Base-by-base conservation (phyloP, 2,329 filamentous ascomycete species). In the Stachybotrys chartarum region DNA sequence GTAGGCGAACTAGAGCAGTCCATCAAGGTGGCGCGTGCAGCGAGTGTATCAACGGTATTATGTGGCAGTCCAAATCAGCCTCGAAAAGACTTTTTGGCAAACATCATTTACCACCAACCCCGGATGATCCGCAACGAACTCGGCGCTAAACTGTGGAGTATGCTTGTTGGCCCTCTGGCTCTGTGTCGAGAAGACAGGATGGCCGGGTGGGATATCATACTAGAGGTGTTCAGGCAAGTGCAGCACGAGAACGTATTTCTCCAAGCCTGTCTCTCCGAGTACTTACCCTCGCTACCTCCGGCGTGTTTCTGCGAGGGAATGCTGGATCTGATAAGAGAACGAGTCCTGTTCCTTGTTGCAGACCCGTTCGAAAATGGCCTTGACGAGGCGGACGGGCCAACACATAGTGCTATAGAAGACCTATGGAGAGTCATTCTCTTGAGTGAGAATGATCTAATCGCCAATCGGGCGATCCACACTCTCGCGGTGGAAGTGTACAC, bases 361-460 rank as follows among this genome's bases (percentile, higher is more conserved):
- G 73, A 78, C 39, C 61, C 65, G 6, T 65, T 67, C 30, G 74
- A 74, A 24, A 74, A 79, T 51, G 65, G 77, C 18, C 70, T 84
- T 24, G 78, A 82, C 55, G 78, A 82, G 50, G 73, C 78, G 7
- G 72, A 76, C n/a, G 71, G 76, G 11, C 66, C 82, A 31, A 74
- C 79, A 60, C 79, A 75, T 58, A 80, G 70, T 60, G 82, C 73
- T 30, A 76, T 81, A 48, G 88, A 94, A 61, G 81, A 91, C 56
- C 75, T 96, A n/a, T 96, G 92, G 92, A 83, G 84, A 30, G 83
- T 96, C 62, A 84, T 93, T 39, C 74, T 96, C 54, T 85, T 82
- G 16, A 84, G 88, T 1, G 83, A 84, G 6, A 75, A 81, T 44
- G 75, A 80, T 44, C 81, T 78, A 0, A 84, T 95, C 51, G 89